Conservation (phyloP, 2,329 filamentous ascomycete species). For the Fonsecaea pugnacius region DNA sequence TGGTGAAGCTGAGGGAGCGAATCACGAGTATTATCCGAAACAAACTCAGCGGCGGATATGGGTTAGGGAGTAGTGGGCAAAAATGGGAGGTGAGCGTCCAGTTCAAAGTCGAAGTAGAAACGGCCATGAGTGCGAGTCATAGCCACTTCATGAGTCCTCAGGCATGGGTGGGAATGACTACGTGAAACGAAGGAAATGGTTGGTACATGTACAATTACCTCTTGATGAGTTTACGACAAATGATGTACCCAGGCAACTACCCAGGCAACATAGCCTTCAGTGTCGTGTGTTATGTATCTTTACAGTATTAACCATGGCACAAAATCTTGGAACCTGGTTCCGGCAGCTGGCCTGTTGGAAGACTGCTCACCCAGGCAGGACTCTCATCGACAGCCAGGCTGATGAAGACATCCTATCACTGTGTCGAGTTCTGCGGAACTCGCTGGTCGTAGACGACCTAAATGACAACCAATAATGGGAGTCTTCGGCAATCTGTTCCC, state of each 20-base stretch:
- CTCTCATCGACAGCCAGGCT: not conserved
- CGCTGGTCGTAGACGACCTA: not conserved
- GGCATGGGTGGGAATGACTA: slow-evolving; percentile 17
- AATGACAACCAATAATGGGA: not conserved
- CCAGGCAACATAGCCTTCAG: not conserved
- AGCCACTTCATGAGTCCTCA: slow-evolving; percentile 29
- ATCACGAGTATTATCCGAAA: slow-evolving; percentile 81
- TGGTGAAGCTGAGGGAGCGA: slow-evolving; percentile 74
- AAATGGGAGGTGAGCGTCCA: slow-evolving; percentile 95
- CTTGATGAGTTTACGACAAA: slow-evolving; percentile 14
- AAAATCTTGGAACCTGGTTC: not conserved
- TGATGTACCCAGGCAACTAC: slow-evolving; percentile 2
- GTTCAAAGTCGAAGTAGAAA: slow-evolving; percentile 59
- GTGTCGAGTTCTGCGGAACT: not conserved
- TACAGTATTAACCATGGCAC: not conserved
- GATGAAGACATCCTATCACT: not conserved
- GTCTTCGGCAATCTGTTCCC: not conserved
- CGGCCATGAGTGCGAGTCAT: slow-evolving; percentile 32
- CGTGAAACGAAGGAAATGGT: slow-evolving; percentile 1
- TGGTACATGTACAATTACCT: not conserved
- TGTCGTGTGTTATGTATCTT: not conserved
- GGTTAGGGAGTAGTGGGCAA: slow-evolving; percentile 69
- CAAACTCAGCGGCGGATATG: slow-evolving; percentile 84
- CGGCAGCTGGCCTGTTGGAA: not conserved
- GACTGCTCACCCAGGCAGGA: not conserved